Base-by-base conservation (phyloP, 495 filamentous ascomycete genomes). In the Clavariopsis aquatica region DNA sequence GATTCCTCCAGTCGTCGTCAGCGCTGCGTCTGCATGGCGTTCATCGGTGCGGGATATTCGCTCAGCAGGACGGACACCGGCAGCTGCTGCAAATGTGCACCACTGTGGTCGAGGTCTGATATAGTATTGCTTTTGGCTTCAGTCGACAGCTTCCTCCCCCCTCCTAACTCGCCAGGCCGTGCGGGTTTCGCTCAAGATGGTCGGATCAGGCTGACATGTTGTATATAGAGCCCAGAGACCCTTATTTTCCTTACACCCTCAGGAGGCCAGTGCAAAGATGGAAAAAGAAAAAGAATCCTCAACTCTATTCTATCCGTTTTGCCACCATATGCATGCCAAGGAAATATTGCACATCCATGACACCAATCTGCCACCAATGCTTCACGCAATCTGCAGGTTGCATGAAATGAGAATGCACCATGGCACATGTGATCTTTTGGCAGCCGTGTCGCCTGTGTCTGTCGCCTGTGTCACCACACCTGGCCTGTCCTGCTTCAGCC, bases 1-100 rank as follows among this genome's bases (percentile, higher is more conserved):
- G 27, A 19, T 31, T n/a, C 31, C 27, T 28, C 28, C 57, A 34
- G 26, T 60, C 34, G 45, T 60, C 28, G 57, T 60, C 45, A 52
- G 45, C 57, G 45, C 26, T 36, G 22, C 57, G 57, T 60, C 57
- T 51, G 56, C 43, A 46, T 49, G 43, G 51, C 51, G 51, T 53
- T 53, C 15, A 53, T 31, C 51, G 10, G 13, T 19, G 24, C 28
- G 51, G 4, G 49, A 27, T 23, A 52, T 52, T 52, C 49, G 27
- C 23, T 6, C 49, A 52, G 6, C 23, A 26, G 49, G 20, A 57
- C 27, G 54, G n/a, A n/a, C n/a, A n/a, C n/a, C n/a, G n/a, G 4
- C 54, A n/a, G 27, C 31, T 4, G 43, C 1, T 57, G n/a, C n/a
- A 45, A 6, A 24, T 34, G 12, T 24, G 19, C 31, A 57, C 5